Percentiles rank a stretch among this genome's conserved stretches.
Conservation (phyloP, 2,329 filamentous ascomycete species). For the Arthrobotrys pseudoclavata region DNA sequence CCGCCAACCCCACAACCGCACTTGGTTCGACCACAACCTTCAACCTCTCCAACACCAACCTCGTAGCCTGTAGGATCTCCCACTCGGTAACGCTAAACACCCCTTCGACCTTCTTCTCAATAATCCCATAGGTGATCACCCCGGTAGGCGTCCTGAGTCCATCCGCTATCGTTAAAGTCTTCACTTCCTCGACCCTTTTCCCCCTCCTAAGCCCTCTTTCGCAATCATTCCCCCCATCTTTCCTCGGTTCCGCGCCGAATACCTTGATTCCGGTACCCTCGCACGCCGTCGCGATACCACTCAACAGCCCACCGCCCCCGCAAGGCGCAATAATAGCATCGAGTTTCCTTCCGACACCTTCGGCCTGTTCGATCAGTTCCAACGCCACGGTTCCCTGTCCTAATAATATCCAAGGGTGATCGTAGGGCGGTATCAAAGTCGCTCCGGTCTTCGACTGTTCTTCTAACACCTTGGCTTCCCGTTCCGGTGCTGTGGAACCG, state of each 20-base stretch:
- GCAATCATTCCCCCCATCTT: conserved; percentile 86
- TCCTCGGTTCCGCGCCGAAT: conserved; percentile 87
- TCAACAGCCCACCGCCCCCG: conserved; percentile 89
- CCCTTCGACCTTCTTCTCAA: conserved; percentile 75
- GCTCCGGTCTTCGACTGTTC: conserved; percentile 81
- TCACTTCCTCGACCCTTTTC: conserved; percentile 73
- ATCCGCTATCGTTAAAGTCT: conserved; percentile 86
- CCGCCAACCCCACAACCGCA: conserved; percentile 85
- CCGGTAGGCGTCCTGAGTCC: conserved; percentile 84
- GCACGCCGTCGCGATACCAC: conserved; percentile 82
- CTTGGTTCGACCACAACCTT: conserved; percentile 94
- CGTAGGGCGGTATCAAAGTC: conserved; percentile 87
- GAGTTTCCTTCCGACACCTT: conserved; percentile 69
- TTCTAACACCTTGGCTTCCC: conserved; percentile 78
- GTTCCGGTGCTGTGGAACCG: conserved; percentile 82
- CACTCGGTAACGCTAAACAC: conserved; percentile 83
- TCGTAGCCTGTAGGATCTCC: conserved; percentile 82
- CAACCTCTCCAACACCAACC: conserved; percentile 84
- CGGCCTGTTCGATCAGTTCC: conserved; percentile 83
- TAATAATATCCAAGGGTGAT: conserved; percentile 90
- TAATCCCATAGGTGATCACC: conserved; percentile 43
- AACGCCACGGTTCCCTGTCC: conserved; percentile 92
- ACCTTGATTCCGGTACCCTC: conserved; percentile 79
- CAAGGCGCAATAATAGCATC: conserved; percentile 85
- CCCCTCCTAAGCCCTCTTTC: conserved; percentile 77